Base-by-base conservation (phyloP, 2,329 filamentous ascomycete genomes). In the Calonectria crousiana region DNA sequence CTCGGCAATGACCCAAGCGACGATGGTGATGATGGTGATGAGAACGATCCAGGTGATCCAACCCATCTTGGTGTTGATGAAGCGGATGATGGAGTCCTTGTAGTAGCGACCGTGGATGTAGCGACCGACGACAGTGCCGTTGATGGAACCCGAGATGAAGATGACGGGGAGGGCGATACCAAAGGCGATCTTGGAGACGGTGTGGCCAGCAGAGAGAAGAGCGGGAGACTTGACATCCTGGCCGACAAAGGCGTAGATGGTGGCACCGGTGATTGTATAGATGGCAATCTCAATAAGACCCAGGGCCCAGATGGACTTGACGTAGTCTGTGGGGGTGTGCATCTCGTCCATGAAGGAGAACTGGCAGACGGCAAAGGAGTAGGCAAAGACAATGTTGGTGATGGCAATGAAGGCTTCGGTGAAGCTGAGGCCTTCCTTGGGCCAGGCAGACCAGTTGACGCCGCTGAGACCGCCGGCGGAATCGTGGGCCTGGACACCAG, bases 1-100 rank as follows among this genome's bases (percentile, higher is more conserved):
- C 78, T 93, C 90, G 13, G 93, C 93, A 75, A 95, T 91, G 76
- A 95, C 82, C 89, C 92, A 95, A 1, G 91, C 91, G 20, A 93
- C 60, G 11, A 92, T 64, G 86, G 93, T 95, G 47, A 92, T 82
- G 47, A 81, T 77, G 1, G 87, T 82, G 47, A 91, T 89, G 30
- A 95, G 90, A 4, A 75, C 85, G 5, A 91, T 80, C 93, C 93
- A 94, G 16, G 82, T 83, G 67, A 82, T 76, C 85, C 85, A 86
- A 34, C 85, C 85, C 79, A 78, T 83, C 53, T 79, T 80, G 2
- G 85, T 86, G 79, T 86, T 86, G 81, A 86, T 81, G 78, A 81
- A 85, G 67, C 83, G 82, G 60, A 82, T 81, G 64, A 85, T 77
- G 11, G 80, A 83, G 75, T 84, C 76, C 71, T 82, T 82, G 80